Evolutionary conservation across 345 rosid genomes (phyloP).

Genomic region (Lumnitzera racemosa): DNA sequence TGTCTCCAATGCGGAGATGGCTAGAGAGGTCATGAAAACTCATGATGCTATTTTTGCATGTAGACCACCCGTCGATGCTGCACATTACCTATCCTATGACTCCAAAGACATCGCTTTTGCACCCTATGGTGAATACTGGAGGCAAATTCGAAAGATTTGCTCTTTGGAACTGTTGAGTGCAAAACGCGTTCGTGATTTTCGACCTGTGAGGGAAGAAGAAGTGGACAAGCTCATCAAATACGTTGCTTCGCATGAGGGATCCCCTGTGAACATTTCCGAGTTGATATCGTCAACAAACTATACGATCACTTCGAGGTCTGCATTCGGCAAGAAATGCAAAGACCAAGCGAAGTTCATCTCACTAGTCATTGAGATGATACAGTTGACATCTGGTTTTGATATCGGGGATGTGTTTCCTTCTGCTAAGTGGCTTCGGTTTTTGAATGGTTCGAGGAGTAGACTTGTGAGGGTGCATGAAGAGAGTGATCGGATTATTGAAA

Average conservation of each 20-base stretch:
- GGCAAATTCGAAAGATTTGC: constrained; percentile 19
- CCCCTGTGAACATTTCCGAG: constrained; percentile 14
- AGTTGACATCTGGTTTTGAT: constrained; percentile 14
- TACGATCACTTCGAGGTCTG: constrained; percentile 13
- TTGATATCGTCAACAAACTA: constrained; percentile 5
- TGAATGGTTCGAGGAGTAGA: constrained; percentile 12
- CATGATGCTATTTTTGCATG: constrained; percentile 20
- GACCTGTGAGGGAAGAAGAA: constrained; percentile 12
- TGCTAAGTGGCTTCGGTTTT: constrained; percentile 2
- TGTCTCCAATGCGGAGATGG: constrained; percentile 17
- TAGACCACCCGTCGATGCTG: background rate
- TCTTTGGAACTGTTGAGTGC: constrained; percentile 7
- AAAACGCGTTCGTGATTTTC: constrained; percentile 15
- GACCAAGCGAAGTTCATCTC: constrained; percentile 17
- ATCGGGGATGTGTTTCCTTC: constrained; percentile 29
- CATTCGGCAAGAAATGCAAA: constrained; percentile 18
- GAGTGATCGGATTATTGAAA: constrained; percentile 17
- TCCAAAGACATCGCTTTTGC: constrained; percentile 7
- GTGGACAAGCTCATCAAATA: background rate
- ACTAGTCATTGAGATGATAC: background rate
- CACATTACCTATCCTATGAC: background rate
- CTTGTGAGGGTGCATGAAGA: constrained; percentile 13
- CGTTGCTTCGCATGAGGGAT: constrained; percentile 5
- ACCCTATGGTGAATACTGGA: constrained; percentile 22
- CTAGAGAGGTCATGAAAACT: constrained; percentile 24